Evolutionary conservation across 2,329 filamentous ascomycete species (phyloP), one percentile per base, ranked within the genome.

Genomic region (Zarea fungicola): DNA sequence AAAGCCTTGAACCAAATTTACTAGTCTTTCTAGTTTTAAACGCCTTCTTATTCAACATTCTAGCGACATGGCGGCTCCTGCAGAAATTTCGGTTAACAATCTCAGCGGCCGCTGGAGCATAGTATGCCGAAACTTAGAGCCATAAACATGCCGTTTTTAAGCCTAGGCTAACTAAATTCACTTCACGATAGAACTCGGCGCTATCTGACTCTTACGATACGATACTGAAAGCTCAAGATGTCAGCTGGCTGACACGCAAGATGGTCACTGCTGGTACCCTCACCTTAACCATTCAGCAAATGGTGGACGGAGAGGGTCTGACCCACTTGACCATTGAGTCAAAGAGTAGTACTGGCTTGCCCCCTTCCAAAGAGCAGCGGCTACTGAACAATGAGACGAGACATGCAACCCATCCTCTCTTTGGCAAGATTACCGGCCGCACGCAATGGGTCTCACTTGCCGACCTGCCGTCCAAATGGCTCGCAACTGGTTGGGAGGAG

Each of bases 241-340:
- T 54, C 35, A 50, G 43, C 46, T 54, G 52, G 52, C 34, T 54
- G 35, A 47, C 50, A 35, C 52, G 49, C 49, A 54, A 54, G 45
- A 49, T 50, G 25, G 39, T 54, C 49, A 41, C 44, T 42, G 39
- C 47, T n/a, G 46, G 44, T 31, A 47, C 34, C 29, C 19, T 54
- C 6, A 48, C 50, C 29, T 18, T 54, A 31, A 42, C 26, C 49
- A 49, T 54, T 35, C 34, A 49, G 49, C 31, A 49, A 16, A 45
- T 35, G 34, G 36, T 23, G 9, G 50, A 54, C 25, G 45, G 47
- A 11, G 45, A 36, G 40, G 50, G 50, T 26, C 19, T 43, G 31
- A 54, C 50, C 13, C 45, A 48, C 36, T 42, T 54, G 18, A 47
- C 44, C 49, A 52, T 51, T 18, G 42, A 40, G 3, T 42, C 42